A percentile compares a stretch with the other conserved stretches of the same genome.
phyloP scores from a whole-genome alignment of 805 yeast genomes.

The Brettanomyces anomalus region DNA sequence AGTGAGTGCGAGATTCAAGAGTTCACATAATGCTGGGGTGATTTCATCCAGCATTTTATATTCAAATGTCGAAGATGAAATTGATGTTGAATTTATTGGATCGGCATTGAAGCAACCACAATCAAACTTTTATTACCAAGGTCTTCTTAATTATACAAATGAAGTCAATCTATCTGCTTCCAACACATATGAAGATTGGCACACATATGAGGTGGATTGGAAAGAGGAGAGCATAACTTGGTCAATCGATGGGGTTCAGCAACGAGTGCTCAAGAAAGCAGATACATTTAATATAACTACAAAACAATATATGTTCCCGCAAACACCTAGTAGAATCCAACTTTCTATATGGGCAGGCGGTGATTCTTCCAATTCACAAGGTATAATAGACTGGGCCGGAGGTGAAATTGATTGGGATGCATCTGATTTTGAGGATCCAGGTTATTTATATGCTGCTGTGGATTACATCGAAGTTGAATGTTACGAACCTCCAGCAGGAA shows the following conservation, averaged over 20 bases:
- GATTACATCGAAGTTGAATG: constrained; percentile 54
- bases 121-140: constrained; percentile 75
- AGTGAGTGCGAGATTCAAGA: constrained; percentile 55
- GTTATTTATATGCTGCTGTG: constrained; percentile 71
- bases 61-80: constrained; percentile 84
- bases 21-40: constrained; percentile 74
- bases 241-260: constrained; percentile 60
- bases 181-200: constrained; percentile 60
- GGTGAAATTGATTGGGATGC: constrained; percentile 81
- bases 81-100: constrained; percentile 85
- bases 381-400: constrained; percentile 82
- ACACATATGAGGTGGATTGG: constrained; percentile 78
- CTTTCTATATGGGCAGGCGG: constrained; percentile 79
- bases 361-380: constrained; percentile 38
- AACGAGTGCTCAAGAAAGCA: constrained; percentile 54
- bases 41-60: constrained; percentile 73
- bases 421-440: constrained; percentile 59
- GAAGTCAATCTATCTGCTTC: constrained; percentile 33
- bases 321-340: constrained; percentile 68
- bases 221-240: constrained; percentile 59
- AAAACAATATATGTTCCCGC: constrained; percentile 51
- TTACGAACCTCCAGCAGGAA: constrained; percentile 61
- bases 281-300: constrained; percentile 59
- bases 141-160: constrained; percentile 59
- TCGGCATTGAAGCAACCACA: constrained; percentile 57